phyloP scores from a whole-genome alignment of 2,329 filamentous ascomycete species.

The Metarhizium humberi region DNA sequence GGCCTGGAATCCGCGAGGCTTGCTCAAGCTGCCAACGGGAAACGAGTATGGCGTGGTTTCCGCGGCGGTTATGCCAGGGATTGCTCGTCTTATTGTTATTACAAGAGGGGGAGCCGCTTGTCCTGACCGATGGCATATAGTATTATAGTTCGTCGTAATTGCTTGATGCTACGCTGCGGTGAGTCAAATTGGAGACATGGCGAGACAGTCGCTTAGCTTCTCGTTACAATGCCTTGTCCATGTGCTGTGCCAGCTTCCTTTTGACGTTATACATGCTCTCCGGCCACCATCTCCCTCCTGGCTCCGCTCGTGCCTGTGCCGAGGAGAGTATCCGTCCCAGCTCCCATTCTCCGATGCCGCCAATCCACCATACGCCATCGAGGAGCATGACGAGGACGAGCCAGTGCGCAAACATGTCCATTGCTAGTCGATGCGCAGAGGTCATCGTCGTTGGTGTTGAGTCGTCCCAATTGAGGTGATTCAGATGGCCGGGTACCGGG shows the following conservation, averaged over 20 bases:
- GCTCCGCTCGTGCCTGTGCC: slow-evolving; percentile 2
- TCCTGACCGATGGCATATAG: too few relatives aligned
- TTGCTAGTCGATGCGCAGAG: slow-evolving; percentile 15
- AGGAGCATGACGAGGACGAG: slow-evolving; percentile 26
- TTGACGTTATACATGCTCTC: slow-evolving; percentile 20
- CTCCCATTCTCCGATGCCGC: slow-evolving; percentile 24
- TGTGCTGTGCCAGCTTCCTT: not conserved
- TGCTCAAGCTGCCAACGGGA: too few relatives aligned
- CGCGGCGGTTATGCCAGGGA: too few relatives aligned
- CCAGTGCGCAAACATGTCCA: slow-evolving; percentile 30
- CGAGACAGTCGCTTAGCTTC: not conserved
- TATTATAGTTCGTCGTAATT: too few relatives aligned
- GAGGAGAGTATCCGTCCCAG: slow-evolving; percentile 16
- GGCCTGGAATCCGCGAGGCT: too few relatives aligned
- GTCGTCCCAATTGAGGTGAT: not conserved
- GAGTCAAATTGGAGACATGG: not conserved
- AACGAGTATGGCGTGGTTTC: too few relatives aligned
- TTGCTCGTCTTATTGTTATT: too few relatives aligned
- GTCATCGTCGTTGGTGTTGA: not conserved
- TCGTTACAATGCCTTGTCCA: not conserved
- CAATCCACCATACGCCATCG: slow-evolving; percentile 31
- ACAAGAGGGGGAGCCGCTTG: too few relatives aligned
- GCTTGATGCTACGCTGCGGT: too few relatives aligned
- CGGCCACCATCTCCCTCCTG: slow-evolving; percentile 22
- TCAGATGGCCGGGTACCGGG: not conserved